Conservation (phyloP, 345 rosid species). For the Aethionema arabicum region DNA sequence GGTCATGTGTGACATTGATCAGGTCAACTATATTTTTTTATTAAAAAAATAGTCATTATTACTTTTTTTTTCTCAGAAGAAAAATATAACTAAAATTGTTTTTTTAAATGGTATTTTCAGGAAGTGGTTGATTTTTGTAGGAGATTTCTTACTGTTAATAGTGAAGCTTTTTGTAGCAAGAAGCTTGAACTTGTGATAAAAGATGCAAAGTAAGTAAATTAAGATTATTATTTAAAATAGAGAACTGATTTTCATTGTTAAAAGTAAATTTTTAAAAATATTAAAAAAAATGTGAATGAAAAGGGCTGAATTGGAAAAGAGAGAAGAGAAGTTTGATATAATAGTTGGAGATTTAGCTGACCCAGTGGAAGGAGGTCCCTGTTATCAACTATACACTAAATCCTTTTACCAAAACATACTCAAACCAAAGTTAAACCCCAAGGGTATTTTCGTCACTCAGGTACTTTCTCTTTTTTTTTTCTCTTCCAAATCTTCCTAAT, state of each 20-base stretch:
- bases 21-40: conserved; percentile 44
- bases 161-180: conserved; percentile 69
- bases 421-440: conserved; percentile 71
- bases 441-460: conserved; percentile 94
- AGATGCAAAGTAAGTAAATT: conserved; percentile 72
- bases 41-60: not conserved
- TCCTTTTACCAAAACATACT: conserved; percentile 73
- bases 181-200: conserved; percentile 79
- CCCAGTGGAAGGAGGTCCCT: conserved; percentile 97
- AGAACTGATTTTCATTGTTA: not conserved
- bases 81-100: not conserved
- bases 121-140: conserved; percentile 91
- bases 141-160: conserved; percentile 62
- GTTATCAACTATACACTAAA: conserved; percentile 96
- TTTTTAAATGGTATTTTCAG: conserved; percentile 36
- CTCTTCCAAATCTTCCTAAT: not conserved
- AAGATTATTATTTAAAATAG: not conserved
- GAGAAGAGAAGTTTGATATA: conserved; percentile 73
- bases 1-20: conserved; percentile 96
- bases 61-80: too few relatives aligned
- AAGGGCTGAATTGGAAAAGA: conserved; percentile 79
- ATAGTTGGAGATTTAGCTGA: conserved; percentile 97
- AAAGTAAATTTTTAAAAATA: not conserved
- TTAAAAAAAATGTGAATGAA: conserved; percentile 1
- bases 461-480: conserved; percentile 32